Base-by-base conservation (phyloP, 2,329 filamentous ascomycete species). In the Geosmithia morbida region DNA sequence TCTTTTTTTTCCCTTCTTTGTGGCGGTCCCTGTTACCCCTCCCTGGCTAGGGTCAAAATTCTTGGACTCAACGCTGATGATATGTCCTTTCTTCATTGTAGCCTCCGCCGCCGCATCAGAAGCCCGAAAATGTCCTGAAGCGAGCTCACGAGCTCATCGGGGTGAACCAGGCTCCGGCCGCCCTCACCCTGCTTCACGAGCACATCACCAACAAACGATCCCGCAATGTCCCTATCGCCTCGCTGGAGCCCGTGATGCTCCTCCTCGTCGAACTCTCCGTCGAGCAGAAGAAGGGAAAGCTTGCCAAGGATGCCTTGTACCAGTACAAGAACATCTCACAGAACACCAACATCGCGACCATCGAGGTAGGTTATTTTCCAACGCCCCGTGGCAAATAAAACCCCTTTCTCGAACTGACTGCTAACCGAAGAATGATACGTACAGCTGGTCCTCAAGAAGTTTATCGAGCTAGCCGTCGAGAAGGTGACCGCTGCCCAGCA, bases 261-360 rank as follows among this genome's bases (percentile, higher is more conserved):
- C 83, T 96, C 56, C 83, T 98, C 62, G 90, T 98, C 60, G 88
- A 97, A 69, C 79, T 97, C 50, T 95, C 86, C 56, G 92, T 98
- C 60, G 90, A 97, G 62, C 81, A 96, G 60, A 88, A 92, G 71
- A 98, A 97, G 72, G 92, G 92, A 59, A 98, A 98, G 70, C 78
- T 92, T 51, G 92, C 90, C 66, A 98, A 98, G 77, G 92, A 98
- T 71, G 92, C 92, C 51, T 77, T 98, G 45, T 98, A 97, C 67
- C 92, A 96, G 67, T 98, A 98, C 79, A 98, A 98, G 77, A 98
- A 98, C 68, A 97, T 96, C 56, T 90, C 89, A 48, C 92, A 98
- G 68, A 98, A 98, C 72, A 95, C 90, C 57, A 97, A 97, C 64
- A 88, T 98, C 56, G 88, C 81, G 58, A 98, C 92, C 51, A 98